Evolutionary conservation across 768 basidiomycete species (phyloP).

Genomic region (Tulasnella sp.): DNA sequence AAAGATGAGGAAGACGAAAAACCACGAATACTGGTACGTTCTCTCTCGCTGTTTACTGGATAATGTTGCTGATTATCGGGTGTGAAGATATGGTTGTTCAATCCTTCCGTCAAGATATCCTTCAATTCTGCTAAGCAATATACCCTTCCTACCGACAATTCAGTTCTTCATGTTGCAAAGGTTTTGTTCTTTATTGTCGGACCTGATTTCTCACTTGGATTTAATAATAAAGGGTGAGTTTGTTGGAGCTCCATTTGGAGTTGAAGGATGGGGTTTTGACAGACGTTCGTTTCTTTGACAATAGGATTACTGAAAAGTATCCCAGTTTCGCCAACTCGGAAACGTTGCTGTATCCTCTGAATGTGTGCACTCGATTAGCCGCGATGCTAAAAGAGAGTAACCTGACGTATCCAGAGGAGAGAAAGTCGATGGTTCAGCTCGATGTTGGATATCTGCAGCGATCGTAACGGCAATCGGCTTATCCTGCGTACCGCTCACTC

Average conservation of each 20-base stretch:
- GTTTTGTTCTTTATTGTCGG: slow-evolving; percentile 72
- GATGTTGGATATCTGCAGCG: slow-evolving; percentile 67
- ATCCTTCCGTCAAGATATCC: slow-evolving; percentile 69
- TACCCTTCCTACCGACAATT: slow-evolving; percentile 46
- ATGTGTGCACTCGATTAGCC: slow-evolving; percentile 59
- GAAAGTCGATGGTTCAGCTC: slow-evolving; percentile 68
- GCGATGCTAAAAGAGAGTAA: slow-evolving; percentile 66
- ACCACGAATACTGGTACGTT: slow-evolving; percentile 61
- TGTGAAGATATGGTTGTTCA: slow-evolving; percentile 83
- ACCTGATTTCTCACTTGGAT: slow-evolving; percentile 39
- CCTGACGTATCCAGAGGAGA: slow-evolving; percentile 53
- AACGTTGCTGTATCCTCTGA: slow-evolving; percentile 67
- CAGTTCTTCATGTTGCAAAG: slow-evolving; percentile 59
- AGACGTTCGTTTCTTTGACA: slow-evolving; percentile 4
- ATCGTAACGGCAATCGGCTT: background rate
- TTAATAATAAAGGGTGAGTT: slow-evolving; percentile 43
- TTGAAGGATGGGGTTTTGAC: background rate
- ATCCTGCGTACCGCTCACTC: no score
- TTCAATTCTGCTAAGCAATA: slow-evolving; percentile 47
- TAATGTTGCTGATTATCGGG: background rate
- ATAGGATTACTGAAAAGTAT: slow-evolving; percentile 32
- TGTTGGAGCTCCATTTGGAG: background rate
- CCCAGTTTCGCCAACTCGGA: slow-evolving; percentile 85
- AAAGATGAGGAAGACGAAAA: slow-evolving; percentile 76
- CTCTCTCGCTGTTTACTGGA: background rate